Evolutionary conservation across 345 rosid species (phyloP).

Genomic region (Rhodomyrtus tomentosa): DNA sequence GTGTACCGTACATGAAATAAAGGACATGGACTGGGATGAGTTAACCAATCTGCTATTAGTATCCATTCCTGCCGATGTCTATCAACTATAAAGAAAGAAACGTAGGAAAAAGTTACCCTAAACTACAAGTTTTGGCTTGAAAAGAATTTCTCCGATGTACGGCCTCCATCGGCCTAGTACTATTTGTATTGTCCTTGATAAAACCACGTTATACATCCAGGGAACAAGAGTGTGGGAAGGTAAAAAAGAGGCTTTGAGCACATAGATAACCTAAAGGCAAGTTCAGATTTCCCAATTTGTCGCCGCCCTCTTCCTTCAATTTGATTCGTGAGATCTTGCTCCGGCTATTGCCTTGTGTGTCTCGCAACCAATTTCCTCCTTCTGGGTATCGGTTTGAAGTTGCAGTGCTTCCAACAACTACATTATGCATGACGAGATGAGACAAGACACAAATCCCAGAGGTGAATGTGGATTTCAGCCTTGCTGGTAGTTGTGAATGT

Average conservation of each 20-base stretch:
- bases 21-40: neutral
- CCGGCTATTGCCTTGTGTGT: neutral
- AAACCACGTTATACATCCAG: neutral
- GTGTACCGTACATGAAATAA: neutral
- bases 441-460: neutral
- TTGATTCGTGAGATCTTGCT: neutral
- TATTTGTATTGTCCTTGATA: neutral
- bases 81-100: neutral
- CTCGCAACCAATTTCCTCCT: neutral
- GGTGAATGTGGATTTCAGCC: neutral
- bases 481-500: neutral
- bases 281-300: slow-evolving; percentile 14
- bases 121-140: neutral
- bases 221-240: neutral
- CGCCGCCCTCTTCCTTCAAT: slow-evolving; percentile 53
- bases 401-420: neutral
- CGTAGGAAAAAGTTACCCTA: neutral
- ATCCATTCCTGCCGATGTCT: neutral
- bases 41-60: neutral
- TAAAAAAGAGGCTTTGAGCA: neutral
- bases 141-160: neutral
- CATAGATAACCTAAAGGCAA: neutral
- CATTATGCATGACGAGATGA: neutral
- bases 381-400: neutral
- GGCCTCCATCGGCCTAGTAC: neutral